Evolutionary conservation across 306 rosid genomes (phyloP).

Genomic region (Castanea mollissima): DNA sequence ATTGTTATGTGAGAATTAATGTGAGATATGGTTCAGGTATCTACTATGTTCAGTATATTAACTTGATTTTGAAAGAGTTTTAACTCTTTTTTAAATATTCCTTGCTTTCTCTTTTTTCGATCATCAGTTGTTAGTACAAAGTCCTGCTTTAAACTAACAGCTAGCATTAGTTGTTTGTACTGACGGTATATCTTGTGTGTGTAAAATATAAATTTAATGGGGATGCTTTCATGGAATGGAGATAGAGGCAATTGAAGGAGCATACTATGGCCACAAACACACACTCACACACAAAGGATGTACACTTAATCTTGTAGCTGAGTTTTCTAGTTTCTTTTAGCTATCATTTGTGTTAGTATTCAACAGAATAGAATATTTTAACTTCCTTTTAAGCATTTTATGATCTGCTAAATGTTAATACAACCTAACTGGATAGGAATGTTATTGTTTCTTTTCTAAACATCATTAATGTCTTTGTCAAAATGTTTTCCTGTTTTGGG

Average conservation of each 20-base stretch:
- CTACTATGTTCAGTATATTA: neutral
- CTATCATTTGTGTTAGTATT: no score
- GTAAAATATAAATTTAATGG: neutral
- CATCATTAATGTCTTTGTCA: neutral
- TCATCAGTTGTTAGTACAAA: neutral
- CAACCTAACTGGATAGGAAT: no score
- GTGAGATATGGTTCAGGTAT: neutral
- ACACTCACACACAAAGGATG: no score
- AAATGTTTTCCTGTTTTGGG: neutral
- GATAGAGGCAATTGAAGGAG: no score
- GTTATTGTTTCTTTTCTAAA: neutral
- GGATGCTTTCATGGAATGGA: neutral
- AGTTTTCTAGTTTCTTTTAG: no score
- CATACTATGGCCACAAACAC: no score
- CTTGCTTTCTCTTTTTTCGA: neutral
- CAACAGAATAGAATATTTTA: no score
- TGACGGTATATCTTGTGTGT: neutral
- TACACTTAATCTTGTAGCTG: no score
- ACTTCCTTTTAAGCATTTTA: no score
- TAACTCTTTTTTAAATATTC: neutral
- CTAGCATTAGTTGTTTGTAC: neutral
- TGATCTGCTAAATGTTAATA: no score
- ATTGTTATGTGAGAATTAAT: slow-evolving; percentile 71
- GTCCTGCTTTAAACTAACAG: neutral
- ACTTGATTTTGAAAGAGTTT: neutral